These are phyloP conservation scores for Asterionellopsis glacialis DNA, from an alignment of 108 stramenopile species.

Conservation along the genomic window DNA sequence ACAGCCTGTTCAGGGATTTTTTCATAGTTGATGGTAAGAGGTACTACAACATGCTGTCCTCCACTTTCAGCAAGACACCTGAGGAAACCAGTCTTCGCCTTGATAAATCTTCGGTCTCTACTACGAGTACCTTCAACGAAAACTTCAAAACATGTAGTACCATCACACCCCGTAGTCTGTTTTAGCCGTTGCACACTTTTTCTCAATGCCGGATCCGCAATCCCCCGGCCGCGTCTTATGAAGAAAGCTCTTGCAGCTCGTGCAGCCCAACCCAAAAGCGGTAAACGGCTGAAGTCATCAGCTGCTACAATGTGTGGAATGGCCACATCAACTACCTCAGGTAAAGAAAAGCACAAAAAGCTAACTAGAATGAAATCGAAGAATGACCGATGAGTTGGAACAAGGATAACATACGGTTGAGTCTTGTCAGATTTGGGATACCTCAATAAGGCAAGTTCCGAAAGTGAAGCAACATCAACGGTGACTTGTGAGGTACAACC, in stretches of 20 bases:
- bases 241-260: slow-evolving; percentile 55
- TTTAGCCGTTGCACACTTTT: slow-evolving; percentile 10
- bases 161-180: background rate
- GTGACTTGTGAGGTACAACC: slow-evolving; percentile 44
- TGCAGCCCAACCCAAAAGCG: slow-evolving; percentile 70
- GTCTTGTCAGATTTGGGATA: slow-evolving; percentile 2
- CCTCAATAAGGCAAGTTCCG: slow-evolving; percentile 7
- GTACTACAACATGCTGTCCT: slow-evolving; percentile 52
- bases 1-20: slow-evolving; percentile 66
- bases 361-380: slow-evolving; percentile 84
- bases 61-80: slow-evolving; percentile 43
- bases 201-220: slow-evolving; percentile 34
- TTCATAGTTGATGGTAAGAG: slow-evolving; percentile 85
- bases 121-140: slow-evolving; percentile 85
- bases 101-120: slow-evolving; percentile 68
- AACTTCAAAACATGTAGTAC: slow-evolving; percentile 53
- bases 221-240: slow-evolving; percentile 50
- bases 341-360: slow-evolving; percentile 70
- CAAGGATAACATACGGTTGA: slow-evolving; percentile 48
- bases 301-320: slow-evolving; percentile 78
- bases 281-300: slow-evolving; percentile 63
- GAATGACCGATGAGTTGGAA: slow-evolving; percentile 84
- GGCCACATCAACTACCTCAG: slow-evolving; percentile 66
- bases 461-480: slow-evolving; percentile 64
- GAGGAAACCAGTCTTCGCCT: slow-evolving; percentile 81